These are phyloP conservation scores for Bruguiera hainesii DNA, from an alignment of 441 rosid species.

Conservation along the genomic window DNA sequence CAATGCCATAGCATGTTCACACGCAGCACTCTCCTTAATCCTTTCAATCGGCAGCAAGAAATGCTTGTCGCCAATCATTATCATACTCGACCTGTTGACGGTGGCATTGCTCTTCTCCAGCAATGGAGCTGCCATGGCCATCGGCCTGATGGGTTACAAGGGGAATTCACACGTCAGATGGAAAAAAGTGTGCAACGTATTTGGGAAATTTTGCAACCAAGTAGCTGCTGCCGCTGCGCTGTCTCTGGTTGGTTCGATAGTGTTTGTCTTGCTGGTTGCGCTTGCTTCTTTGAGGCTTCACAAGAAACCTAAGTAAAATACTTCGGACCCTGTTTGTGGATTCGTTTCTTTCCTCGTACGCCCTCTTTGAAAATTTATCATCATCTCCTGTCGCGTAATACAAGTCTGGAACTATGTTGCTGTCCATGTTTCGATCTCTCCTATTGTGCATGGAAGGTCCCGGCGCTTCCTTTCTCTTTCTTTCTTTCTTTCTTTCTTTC, in stretches of 20 bases:
- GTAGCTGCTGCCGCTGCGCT: constrained; percentile 34
- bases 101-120: constrained; percentile 57
- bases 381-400: too few relatives aligned
- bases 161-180: constrained; percentile 74
- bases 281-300: constrained; percentile 33
- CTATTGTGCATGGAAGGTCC: too few relatives aligned
- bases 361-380: too few relatives aligned
- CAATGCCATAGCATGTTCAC: constrained; percentile 56
- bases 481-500: too few relatives aligned
- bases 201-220: constrained; percentile 52
- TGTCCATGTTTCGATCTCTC: too few relatives aligned
- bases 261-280: constrained; percentile 42
- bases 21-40: constrained; percentile 46
- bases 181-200: constrained; percentile 57
- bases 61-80: constrained; percentile 16
- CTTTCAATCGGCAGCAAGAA: constrained; percentile 31
- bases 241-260: constrained; percentile 41
- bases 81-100: constrained; percentile 41
- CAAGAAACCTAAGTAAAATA: constrained; percentile 20
- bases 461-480: too few relatives aligned
- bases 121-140: constrained; percentile 56
- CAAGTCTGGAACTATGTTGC: too few relatives aligned
- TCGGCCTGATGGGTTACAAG: constrained; percentile 49
- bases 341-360: too few relatives aligned
- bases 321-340: neutral